Evolutionary conservation across 805 yeast species (phyloP), one percentile per base, ranked within the genome.

Genomic region (Starmerella vitae): DNA sequence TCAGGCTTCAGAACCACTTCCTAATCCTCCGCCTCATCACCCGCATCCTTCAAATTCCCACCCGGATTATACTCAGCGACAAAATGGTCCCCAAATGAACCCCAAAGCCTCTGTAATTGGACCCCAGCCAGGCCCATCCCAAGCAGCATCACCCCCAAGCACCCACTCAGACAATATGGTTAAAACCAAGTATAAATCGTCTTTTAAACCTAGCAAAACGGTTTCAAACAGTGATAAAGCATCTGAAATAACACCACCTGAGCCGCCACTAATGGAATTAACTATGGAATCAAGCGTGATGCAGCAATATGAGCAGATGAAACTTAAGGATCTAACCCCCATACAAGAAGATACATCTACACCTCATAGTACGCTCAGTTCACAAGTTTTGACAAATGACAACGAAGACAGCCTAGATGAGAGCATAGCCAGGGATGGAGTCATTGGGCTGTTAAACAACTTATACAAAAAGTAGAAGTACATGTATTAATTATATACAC

Each of bases 361-460:
- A 13, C 20, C 20, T 19, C 9, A 19, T 8, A 30, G 20, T 13
- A 5, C 20, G 20, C 7, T 7, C 26, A 14, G 14, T 19, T 24
- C 34, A 19, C 12, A 27, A 6, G 7, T 14, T 6, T 12, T 31
- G 6, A 7, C 21, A 6, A 31, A 12, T 14, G 31, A 33, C 31
- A 45, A 34, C 12, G 30, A 38, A 14, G 73, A 70, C 13, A 71
- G 66, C 42, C 64, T 62, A 7, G 57, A 51, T 25, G 55, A 55
- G 24, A 62, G 40, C 25, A 25, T 60, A 9, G 61, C 56, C 3
- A 54, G 47, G 5, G 55, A 61, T 3, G 88, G 88, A 0, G 91
- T 75, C n/a, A 63, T 76, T 31, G 93, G 91, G 1, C 66, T 85
- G 61, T 66, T 85, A 34, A 83, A 82, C 54, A 85, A 83, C 53